phyloP scores from a whole-genome alignment of 345 rosid genomes.

The Noccaea caerulescens region DNA sequence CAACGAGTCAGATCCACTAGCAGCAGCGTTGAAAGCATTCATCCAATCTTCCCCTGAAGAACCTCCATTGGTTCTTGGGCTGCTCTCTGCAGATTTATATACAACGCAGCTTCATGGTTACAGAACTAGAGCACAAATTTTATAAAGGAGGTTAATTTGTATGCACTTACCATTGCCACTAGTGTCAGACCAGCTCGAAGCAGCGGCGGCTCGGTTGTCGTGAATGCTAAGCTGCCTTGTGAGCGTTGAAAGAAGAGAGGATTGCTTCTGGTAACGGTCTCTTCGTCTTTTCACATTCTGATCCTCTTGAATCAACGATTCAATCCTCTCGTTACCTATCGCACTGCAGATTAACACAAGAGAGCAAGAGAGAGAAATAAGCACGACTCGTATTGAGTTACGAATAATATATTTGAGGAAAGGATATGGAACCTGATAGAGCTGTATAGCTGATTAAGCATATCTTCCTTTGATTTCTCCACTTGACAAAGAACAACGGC shows the following conservation, averaged over 20 bases:
- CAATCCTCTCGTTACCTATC: constrained; percentile 76
- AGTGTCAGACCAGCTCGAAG: constrained; percentile 70
- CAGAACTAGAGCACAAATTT: not conserved
- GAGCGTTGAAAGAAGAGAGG: constrained; percentile 80
- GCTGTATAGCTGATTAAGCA: constrained; percentile 93
- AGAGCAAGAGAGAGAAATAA: not conserved
- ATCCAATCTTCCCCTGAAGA: constrained; percentile 87
- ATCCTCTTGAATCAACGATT: constrained; percentile 91
- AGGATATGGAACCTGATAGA: constrained; percentile 67
- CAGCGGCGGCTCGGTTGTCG: constrained; percentile 84
- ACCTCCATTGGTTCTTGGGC: constrained; percentile 68
- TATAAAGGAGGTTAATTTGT: not conserved
- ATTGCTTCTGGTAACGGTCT: constrained; percentile 81
- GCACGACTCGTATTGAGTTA: constrained; percentile 4
- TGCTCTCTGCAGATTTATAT: constrained; percentile 59
- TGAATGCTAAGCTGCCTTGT: constrained; percentile 86
- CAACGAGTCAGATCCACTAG: constrained; percentile 56
- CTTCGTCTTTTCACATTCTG: constrained; percentile 78
- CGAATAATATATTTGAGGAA: not conserved
- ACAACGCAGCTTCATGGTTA: not conserved
- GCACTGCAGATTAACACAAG: constrained; percentile 48
- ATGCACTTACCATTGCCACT: constrained; percentile 55
- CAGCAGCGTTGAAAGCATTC: constrained; percentile 84
- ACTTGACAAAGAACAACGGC: constrained; percentile 99
- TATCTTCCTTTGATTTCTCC: constrained; percentile 95